phyloP scores from a whole-genome alignment of 192 early-diverging fungal genomes.

The Chytriomyces hyalinus region DNA sequence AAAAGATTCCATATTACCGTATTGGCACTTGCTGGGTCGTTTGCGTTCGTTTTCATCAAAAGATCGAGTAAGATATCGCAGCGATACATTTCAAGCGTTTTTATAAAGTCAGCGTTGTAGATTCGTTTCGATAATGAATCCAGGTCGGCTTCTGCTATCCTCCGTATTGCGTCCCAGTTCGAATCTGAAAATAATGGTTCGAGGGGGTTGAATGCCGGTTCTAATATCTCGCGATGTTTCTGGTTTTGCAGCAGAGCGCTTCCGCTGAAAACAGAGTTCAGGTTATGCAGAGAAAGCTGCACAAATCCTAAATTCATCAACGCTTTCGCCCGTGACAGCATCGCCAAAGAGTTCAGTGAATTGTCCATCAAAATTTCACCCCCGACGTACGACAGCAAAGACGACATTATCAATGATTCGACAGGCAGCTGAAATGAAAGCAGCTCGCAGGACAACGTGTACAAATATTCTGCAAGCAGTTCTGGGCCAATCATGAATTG shows the following conservation, averaged over 20 bases:
- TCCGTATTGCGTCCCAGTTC: conserved; percentile 2
- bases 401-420: conserved; percentile 20
- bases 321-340: not conserved
- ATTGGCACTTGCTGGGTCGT: conserved; percentile 15
- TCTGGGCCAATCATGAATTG: conserved; percentile 16
- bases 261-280: conserved; percentile 6
- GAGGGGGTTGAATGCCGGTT: not conserved
- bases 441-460: not conserved
- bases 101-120: not conserved
- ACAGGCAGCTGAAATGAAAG: not conserved
- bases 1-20: not conserved
- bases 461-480: not conserved
- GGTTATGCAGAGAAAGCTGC: not conserved
- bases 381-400: conserved; percentile 2
- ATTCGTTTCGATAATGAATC: not conserved
- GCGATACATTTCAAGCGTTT: conserved; percentile 1
- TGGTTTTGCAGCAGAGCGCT: conserved; percentile 7
- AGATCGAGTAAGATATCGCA: not conserved
- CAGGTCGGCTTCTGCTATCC: conserved; percentile 3
- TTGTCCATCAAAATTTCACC: conserved; percentile 21
- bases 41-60: conserved; percentile 2
- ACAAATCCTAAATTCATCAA: conserved; percentile 23
- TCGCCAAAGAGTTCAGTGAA: not conserved
- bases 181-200: conserved; percentile 7
- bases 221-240: not conserved